phyloP scores from a whole-genome alignment of 2,329 filamentous ascomycete genomes.

The Colletotrichum scovillei region DNA sequence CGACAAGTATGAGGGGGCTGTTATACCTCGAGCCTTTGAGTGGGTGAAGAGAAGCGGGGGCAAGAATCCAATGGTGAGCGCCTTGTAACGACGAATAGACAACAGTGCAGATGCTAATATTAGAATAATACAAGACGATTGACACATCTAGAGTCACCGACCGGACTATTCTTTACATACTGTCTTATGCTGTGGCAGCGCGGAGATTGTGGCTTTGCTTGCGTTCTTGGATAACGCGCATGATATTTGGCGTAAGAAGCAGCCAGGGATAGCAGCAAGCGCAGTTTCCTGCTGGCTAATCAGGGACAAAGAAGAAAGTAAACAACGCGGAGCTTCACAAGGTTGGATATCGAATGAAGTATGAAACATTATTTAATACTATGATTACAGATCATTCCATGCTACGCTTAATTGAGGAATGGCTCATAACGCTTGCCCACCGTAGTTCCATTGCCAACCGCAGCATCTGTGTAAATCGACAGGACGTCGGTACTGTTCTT shows the following conservation, averaged over 20 bases:
- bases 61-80: not conserved
- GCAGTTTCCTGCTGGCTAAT: too few relatives aligned
- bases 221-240: not conserved
- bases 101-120: not conserved
- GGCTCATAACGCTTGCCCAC: slow-evolving; percentile 40
- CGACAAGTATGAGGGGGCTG: not conserved
- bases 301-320: too few relatives aligned
- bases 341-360: not conserved
- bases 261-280: too few relatives aligned
- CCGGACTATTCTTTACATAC: not conserved
- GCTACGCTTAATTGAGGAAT: not conserved
- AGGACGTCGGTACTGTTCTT: slow-evolving; percentile 48
- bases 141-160: not conserved
- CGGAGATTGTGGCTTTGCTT: not conserved
- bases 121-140: not conserved
- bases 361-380: not conserved
- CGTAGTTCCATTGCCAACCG: slow-evolving; percentile 41
- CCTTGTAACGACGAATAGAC: not conserved
- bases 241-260: not conserved
- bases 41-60: not conserved
- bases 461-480: slow-evolving; percentile 45
- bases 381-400: not conserved
- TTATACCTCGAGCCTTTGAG: not conserved
- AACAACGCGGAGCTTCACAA: not conserved
- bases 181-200: not conserved